Base-by-base conservation (phyloP, 2,329 filamentous ascomycete genomes). In the Coniochaeta sp. region DNA sequence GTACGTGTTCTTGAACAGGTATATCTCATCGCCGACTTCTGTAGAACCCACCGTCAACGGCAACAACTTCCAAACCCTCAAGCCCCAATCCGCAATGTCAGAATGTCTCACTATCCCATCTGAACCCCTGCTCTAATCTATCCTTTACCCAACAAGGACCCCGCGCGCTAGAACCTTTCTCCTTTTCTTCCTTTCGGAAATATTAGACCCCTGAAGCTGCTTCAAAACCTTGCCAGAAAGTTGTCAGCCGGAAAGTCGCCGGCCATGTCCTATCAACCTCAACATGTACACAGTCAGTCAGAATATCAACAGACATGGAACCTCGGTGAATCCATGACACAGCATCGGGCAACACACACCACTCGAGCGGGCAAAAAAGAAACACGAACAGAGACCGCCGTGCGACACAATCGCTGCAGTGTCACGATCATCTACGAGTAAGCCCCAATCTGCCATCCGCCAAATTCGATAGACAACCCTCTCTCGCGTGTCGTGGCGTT, bases 151-250 rank as follows among this genome's bases (percentile, higher is more conserved):
- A n/a, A n/a, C 38, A 24, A 42, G n/a, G 1, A 24, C 3, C 38
- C 38, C 20, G 18, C 38, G 38, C 38, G 38, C 38, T 42, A 42
- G 38, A 42, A 42, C 38, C 26, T 42, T 42, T 42, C 38, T 26
- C 38, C 38, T 26, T 42, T 42, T 13, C 38, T 42, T 42, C 38
- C 38, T 42, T n/a, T 42, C 38, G 38, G 38, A 42, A 42, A 18
- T 42, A 24, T 16, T 12, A 12, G 38, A 42, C 18, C 38, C 38
- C 26, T 18, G 38, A 22, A 14, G 3, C 12, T 14, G 20, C 38
- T 42, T 42, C 38, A 42, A 13, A 42, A 8, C 16, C 38, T 42
- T 42, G 38, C 20, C 38, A 42, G 8, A 42, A 8, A 20, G 16
- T 16, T 42, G 38, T 18, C 22, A 38, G 3, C 8, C 33, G n/a